These are phyloP conservation scores for Globisporangium canariense DNA, from an alignment of 352 stramenopile species.

Conservation along the genomic window DNA sequence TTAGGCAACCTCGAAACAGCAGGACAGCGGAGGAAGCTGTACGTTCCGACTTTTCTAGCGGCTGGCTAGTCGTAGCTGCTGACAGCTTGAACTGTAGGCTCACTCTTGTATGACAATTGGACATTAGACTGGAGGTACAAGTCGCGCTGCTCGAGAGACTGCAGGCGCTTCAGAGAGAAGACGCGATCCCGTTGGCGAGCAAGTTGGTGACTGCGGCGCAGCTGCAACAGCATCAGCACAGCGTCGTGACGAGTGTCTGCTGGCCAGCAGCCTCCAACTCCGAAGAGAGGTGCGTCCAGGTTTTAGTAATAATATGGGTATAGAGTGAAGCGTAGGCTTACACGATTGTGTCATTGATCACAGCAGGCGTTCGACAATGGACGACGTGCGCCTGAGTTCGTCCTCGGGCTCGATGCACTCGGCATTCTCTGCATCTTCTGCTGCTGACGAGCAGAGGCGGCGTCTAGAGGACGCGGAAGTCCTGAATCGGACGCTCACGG, in stretches of 20 bases:
- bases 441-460: slow-evolving; percentile 5
- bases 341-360: no score
- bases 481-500: neutral
- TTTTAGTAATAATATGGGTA: no score
- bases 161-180: slow-evolving; percentile 5
- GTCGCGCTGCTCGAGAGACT: slow-evolving; percentile 16
- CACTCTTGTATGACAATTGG: neutral
- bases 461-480: slow-evolving; percentile 6
- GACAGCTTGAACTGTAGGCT: neutral
- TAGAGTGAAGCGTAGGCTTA: no score
- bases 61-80: neutral
- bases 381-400: slow-evolving; percentile 22
- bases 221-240: slow-evolving; percentile 2
- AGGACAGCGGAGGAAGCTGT: slow-evolving; percentile 10
- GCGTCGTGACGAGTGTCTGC: slow-evolving; percentile 15
- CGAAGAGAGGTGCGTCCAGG: slow-evolving; percentile 14
- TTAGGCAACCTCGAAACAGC: neutral
- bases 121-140: slow-evolving; percentile 12
- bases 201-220: neutral
- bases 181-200: slow-evolving; percentile 9
- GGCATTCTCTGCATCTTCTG: slow-evolving; percentile 8
- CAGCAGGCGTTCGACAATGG: slow-evolving; percentile 17
- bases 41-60: neutral
- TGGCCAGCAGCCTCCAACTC: slow-evolving; percentile 24
- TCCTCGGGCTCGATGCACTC: slow-evolving; percentile 21